Evolutionary conservation across 352 stramenopile genomes (phyloP).

Genomic region (Globisporangium solare): DNA sequence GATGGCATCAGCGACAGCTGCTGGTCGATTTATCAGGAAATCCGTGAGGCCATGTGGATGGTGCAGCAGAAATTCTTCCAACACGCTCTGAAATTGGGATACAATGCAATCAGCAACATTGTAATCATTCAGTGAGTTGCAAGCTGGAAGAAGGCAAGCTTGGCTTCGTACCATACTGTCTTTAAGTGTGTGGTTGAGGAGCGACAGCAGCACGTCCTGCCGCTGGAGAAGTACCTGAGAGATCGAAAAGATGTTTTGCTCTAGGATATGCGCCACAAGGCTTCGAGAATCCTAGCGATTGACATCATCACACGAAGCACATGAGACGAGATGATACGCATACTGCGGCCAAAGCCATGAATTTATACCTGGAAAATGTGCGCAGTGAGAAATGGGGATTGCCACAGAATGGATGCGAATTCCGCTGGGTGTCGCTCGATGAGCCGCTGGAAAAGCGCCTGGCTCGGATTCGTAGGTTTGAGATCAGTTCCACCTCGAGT

Average conservation of each 20-base stretch:
- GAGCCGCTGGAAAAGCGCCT: slow-evolving; percentile 44
- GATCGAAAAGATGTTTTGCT: slow-evolving; percentile 69
- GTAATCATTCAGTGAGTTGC: background rate
- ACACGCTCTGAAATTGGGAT: slow-evolving; percentile 23
- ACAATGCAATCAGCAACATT: background rate
- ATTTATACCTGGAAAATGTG: slow-evolving; percentile 71
- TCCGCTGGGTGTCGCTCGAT: slow-evolving; percentile 52
- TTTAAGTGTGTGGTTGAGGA: slow-evolving; percentile 58
- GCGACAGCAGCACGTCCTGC: slow-evolving; percentile 40
- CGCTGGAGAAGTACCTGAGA: slow-evolving; percentile 53
- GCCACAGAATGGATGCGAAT: slow-evolving; percentile 55
- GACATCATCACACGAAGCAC: background rate
- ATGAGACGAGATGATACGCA: background rate
- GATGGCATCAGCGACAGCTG: slow-evolving; percentile 38
- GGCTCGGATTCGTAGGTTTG: slow-evolving; percentile 8
- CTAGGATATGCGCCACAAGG: slow-evolving; percentile 57
- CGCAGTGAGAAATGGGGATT: slow-evolving; percentile 53
- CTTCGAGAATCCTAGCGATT: slow-evolving; percentile 36
- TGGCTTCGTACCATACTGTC: slow-evolving; percentile 39
- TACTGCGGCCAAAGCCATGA: background rate
- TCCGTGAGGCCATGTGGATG: slow-evolving; percentile 58
- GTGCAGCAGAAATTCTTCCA: slow-evolving; percentile 68
- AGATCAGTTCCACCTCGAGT: background rate
- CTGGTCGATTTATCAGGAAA: slow-evolving; percentile 47
- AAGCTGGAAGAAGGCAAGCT: background rate